These are phyloP conservation scores for Sisymbrium irio DNA, from an alignment of 345 rosid genomes.

Conservation along the genomic window DNA sequence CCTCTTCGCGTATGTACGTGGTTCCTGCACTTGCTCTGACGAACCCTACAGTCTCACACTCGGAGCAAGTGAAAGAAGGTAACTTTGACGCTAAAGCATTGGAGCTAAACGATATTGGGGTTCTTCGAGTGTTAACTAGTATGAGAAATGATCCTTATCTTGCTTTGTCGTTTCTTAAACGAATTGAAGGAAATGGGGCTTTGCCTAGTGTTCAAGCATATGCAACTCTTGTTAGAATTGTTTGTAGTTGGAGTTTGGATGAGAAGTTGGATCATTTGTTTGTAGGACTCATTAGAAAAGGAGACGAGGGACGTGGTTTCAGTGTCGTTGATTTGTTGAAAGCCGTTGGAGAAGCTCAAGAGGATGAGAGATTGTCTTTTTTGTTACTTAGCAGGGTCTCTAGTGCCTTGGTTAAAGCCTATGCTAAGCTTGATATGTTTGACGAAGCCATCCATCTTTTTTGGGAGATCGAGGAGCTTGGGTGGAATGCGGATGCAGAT, in stretches of 20 bases:
- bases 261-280: constrained; percentile 42
- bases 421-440: constrained; percentile 45
- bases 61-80: constrained; percentile 20
- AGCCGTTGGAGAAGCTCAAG: constrained; percentile 32
- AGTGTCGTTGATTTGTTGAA: constrained; percentile 42
- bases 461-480: constrained; percentile 43
- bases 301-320: constrained; percentile 31
- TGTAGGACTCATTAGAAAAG: constrained; percentile 40
- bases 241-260: constrained; percentile 44
- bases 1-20: constrained; percentile 20
- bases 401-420: constrained; percentile 55
- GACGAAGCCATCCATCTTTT: constrained; percentile 46
- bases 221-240: constrained; percentile 44
- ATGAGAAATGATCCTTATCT: constrained; percentile 46
- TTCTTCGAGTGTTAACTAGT: constrained; percentile 35
- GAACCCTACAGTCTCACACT: constrained; percentile 22
- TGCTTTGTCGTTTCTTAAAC: constrained; percentile 52
- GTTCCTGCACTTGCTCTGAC: constrained; percentile 33
- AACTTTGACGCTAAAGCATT: background rate
- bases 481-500: constrained; percentile 46
- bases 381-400: constrained; percentile 35
- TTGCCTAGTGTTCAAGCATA: constrained; percentile 45
- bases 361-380: constrained; percentile 16
- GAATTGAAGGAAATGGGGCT: constrained; percentile 43
- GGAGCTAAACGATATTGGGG: constrained; percentile 41